Evolutionary conservation across 768 basidiomycete genomes (phyloP).

Genomic region (Harrya chromipes): DNA sequence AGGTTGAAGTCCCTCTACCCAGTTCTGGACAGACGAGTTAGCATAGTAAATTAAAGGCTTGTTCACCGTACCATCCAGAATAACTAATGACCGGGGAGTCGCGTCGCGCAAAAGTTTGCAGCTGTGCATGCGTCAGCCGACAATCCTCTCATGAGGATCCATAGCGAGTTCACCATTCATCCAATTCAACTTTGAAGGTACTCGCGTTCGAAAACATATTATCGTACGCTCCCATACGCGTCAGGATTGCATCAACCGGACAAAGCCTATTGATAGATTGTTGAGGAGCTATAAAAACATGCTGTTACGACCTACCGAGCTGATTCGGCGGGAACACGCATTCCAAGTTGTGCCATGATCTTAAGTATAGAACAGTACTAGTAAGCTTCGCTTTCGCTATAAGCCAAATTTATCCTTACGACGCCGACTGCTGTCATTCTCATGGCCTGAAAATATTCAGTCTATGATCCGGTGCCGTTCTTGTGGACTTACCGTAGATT

Average conservation of each 20-base stretch:
- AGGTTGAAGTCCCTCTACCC: constrained; percentile 94
- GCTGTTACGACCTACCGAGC: constrained; percentile 54
- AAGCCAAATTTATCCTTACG: constrained; percentile 39
- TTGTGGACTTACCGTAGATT: constrained; percentile 57
- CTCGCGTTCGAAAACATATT: constrained; percentile 94
- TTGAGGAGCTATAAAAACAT: not conserved
- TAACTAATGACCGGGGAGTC: constrained; percentile 90
- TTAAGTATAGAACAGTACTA: constrained; percentile 19
- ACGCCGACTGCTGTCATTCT: constrained; percentile 96
- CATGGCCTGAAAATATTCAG: constrained; percentile 52
- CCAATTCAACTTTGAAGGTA: constrained; percentile 98
- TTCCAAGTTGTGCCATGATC: constrained; percentile 95
- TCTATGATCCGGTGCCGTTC: not conserved
- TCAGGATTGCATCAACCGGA: constrained; percentile 89
- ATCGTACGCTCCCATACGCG: constrained; percentile 98
- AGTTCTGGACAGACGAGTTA: constrained; percentile 57
- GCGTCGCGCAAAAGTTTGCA: constrained; percentile 93
- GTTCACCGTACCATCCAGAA: constrained; percentile 74
- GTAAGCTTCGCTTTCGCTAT: constrained; percentile 3
- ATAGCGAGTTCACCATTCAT: constrained; percentile 71
- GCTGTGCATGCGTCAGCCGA: constrained; percentile 37
- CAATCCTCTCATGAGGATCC: not conserved
- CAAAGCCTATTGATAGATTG: constrained; percentile 52
- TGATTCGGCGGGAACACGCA: constrained; percentile 84
- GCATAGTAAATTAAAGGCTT: not conserved